A percentile compares a stretch with the other conserved stretches of the same genome.
phyloP scores from a whole-genome alignment of 2,329 filamentous ascomycete genomes.

The Colletotrichum musae region DNA sequence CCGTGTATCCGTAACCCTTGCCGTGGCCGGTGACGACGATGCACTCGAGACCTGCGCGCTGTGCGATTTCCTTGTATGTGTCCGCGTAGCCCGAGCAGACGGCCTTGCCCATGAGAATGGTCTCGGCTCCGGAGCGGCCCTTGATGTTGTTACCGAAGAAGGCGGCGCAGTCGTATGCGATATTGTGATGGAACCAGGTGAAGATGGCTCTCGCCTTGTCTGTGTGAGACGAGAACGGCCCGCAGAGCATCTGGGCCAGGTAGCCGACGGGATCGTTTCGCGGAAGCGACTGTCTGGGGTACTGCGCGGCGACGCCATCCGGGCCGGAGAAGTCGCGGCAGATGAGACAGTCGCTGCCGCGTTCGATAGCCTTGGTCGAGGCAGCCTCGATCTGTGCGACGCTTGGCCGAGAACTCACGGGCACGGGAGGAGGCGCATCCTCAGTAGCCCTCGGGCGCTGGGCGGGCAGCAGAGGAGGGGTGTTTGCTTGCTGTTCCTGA shows the following conservation, averaged over 20 bases:
- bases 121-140: constrained; percentile 78
- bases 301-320: constrained; percentile 83
- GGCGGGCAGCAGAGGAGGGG: constrained; percentile 39
- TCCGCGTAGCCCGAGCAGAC: constrained; percentile 95
- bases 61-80: constrained; percentile 84
- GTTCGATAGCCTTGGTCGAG: constrained; percentile 50
- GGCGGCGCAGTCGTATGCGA: constrained; percentile 84
- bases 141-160: constrained; percentile 83
- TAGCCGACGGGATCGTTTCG: constrained; percentile 75
- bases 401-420: constrained; percentile 66
- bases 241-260: constrained; percentile 83
- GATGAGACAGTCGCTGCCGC: constrained; percentile 73
- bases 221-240: constrained; percentile 83
- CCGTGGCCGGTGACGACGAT: constrained; percentile 83
- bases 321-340: constrained; percentile 91
- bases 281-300: constrained; percentile 81
- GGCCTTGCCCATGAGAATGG: constrained; percentile 82
- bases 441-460: constrained; percentile 32
- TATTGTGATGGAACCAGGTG: constrained; percentile 95
- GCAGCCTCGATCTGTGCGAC: constrained; percentile 65
- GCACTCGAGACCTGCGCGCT: constrained; percentile 83
- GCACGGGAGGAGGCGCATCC: constrained; percentile 66
- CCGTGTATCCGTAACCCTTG: constrained; percentile 84
- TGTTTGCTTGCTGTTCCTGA: constrained; percentile 36
- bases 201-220: constrained; percentile 96